Conservation (phyloP, 495 filamentous ascomycete species). For the Coniosporium apollinis region DNA sequence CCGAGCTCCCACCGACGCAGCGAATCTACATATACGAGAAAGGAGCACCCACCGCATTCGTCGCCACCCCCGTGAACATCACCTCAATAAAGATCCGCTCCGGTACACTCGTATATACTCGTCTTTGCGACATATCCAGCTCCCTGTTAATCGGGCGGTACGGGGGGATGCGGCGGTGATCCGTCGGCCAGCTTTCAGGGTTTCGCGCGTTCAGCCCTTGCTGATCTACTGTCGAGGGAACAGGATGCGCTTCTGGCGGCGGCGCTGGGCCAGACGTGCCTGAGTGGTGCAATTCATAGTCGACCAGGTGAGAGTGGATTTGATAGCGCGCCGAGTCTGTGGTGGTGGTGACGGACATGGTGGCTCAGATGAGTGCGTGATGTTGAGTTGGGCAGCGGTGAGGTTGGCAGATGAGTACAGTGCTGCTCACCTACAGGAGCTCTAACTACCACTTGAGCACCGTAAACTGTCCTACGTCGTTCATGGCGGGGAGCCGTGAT, state of each 20-base stretch:
- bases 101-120: conserved; percentile 25
- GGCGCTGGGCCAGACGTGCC: conserved; percentile 9
- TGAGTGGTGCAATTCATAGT: conserved; percentile 33
- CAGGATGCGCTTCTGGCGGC: conserved; percentile 13
- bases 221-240: conserved; percentile 2
- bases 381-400: neutral
- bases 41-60: conserved; percentile 31
- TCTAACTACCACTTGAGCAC: no score
- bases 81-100: conserved; percentile 31
- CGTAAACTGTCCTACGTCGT: no score
- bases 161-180: conserved; percentile 32
- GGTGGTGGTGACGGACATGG: conserved; percentile 25
- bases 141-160: conserved; percentile 32
- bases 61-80: conserved; percentile 36
- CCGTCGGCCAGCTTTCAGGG: conserved; percentile 26
- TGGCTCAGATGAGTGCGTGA: conserved; percentile 1
- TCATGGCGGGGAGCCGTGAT: no score
- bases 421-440: no score
- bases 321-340: conserved; percentile 20
- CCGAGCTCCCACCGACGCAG: no score
- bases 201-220: no score
- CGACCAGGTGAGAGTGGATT: conserved; percentile 23
- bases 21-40: no score
- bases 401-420: neutral
- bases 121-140: conserved; percentile 25